Evolutionary conservation across 75 land plant genomes (phyloP), one percentile per base, ranked within the genome.

Genomic region (Selaginella moellendorffii): DNA sequence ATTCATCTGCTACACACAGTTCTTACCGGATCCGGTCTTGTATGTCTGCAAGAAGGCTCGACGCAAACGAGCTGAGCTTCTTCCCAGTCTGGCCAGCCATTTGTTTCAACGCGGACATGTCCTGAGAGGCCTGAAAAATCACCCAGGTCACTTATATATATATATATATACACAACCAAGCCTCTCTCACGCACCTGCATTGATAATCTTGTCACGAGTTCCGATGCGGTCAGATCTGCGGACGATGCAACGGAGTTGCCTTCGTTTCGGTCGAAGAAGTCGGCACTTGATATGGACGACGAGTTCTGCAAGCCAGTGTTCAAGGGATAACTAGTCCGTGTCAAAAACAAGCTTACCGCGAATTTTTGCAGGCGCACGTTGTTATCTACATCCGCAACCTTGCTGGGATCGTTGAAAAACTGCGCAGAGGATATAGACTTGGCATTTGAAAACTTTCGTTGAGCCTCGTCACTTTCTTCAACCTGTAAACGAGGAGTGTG

Each of bases 51-150:
- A 90, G 69, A 1, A 90, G 62, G 51, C 75, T 82, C 29, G 96
- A 87, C 26, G 97, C 97, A 27, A 90, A 24, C 22, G 83, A 78
- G 31, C 79, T 71, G 8, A 90, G 76, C 71, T 79, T 90, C 78
- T 82, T 90, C 46, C 96, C 96, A 0, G n/a, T n/a, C n/a, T n/a
- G n/a, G n/a, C 97, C 96, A 24, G 97, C 96, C 26, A 91, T 85
- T 66, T 77, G 71, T 62, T 88, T 91, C 53, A 91, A 67, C 0
- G 82, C 75, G 2, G 89, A 85, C 26, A 88, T n/a, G n/a, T n/a
- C n/a, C n/a, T n/a, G n/a, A n/a, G n/a, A n/a, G n/a, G n/a, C n/a
- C n/a, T n/a, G n/a, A n/a, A n/a, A n/a, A n/a, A n/a, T n/a, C n/a
- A n/a, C n/a, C n/a, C n/a, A n/a, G n/a, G n/a, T n/a, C n/a, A n/a